These are phyloP conservation scores for Ceratobasidium sp. DNA, from an alignment of 1,284 basidiomycete genomes.

Conservation along the genomic window DNA sequence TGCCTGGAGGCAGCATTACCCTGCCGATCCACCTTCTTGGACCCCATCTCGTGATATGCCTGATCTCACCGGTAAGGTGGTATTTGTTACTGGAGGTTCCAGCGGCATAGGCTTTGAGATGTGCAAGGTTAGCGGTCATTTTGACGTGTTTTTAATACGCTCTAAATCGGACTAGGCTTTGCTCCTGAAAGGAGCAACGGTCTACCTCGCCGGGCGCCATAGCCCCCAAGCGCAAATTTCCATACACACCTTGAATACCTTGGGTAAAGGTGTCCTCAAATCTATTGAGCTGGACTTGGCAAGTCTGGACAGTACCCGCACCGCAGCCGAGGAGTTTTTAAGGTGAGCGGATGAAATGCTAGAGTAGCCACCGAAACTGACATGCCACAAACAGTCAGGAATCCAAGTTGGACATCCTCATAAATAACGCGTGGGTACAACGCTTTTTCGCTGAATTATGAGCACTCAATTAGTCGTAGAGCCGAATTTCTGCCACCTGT, in stretches of 20 bases:
- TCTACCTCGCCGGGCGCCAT: conserved; percentile 35
- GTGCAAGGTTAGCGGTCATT: conserved; percentile 34
- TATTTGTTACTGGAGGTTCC: conserved; percentile 36
- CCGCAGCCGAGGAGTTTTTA: conserved; percentile 38
- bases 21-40: conserved; percentile 30
- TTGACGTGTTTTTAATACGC: background rate
- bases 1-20: conserved; percentile 31
- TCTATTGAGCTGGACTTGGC: conserved; percentile 39
- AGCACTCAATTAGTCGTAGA: background rate
- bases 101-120: conserved; percentile 46
- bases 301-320: conserved; percentile 32
- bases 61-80: conserved; percentile 43
- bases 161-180: conserved; percentile 16
- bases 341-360: conserved; percentile 11
- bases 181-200: conserved; percentile 30
- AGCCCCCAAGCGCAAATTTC: conserved; percentile 9
- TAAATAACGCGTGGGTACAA: conserved; percentile 36
- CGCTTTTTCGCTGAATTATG: background rate
- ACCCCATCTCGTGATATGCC: conserved; percentile 31
- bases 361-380: background rate
- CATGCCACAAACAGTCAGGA: conserved; percentile 13
- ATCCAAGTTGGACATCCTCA: conserved; percentile 27
- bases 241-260: conserved; percentile 11
- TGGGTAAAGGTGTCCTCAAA: conserved; percentile 24
- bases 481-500: conserved; percentile 36